Base-by-base conservation (phyloP, 805 yeast genomes). In the Saturnispora sekii region DNA sequence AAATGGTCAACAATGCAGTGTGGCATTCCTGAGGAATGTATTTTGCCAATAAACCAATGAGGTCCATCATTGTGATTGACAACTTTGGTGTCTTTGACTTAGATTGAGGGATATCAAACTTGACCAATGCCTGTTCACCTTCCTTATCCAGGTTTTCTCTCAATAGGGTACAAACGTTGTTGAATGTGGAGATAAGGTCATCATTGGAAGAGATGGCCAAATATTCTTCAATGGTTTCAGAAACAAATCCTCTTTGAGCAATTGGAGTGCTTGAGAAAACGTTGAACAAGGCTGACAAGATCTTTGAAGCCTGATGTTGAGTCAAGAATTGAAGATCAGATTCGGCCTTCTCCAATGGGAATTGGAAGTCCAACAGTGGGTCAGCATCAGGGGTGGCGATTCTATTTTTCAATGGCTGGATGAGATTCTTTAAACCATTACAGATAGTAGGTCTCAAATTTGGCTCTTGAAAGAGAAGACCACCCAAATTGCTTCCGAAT, bases 251-350 rank as follows among this genome's bases (percentile, higher is more conserved):
- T 62, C 97, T 78, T 12, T 87, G 74, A 44, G 85, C 93, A 33
- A 93, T 82, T 38, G 77, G 66, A 10, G 97, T 88, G 53, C 88
- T 89, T n/a, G 90, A 77, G 64, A 84, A 93, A 14, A 93, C 94
- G 56, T 93, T 93, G 70, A 90, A 86, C 41, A 93, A 68, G 16
- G 88, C 96, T 10, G 95, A 83, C 42, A 93, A 69, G 41, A 93
- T 59, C 52, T 93, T 89, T 4, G 84, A 64, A 5, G 95, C 77
- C 30, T 56, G 59, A 51, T 76, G 81, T 0, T 76, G 44, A 0
- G 85, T 66, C 47, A 90, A 66, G 54, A 76, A 85, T 49, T 75
- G 73, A 43, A 88, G 51, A 53, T 83, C 79, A 40, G 69, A 55
- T 43, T 66, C 58, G 2, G 96, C 74, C 47, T 74, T 69, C 11